Evolutionary conservation across 768 basidiomycete genomes (phyloP).

Genomic region (Gloeophyllum trabeum): DNA sequence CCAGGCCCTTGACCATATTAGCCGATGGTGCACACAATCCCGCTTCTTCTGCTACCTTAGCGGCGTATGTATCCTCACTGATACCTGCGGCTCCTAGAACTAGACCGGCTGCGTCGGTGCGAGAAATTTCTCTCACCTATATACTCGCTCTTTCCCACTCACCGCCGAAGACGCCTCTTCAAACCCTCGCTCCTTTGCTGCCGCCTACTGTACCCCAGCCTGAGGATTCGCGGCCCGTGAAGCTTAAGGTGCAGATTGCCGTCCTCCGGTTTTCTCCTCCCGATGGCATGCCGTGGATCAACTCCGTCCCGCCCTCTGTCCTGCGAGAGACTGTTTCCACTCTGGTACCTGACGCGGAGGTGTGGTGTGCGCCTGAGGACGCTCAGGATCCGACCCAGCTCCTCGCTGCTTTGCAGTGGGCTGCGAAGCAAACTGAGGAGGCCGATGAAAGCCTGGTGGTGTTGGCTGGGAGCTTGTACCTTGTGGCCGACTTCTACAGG

Average conservation of each 20-base stretch:
- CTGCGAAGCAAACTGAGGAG: constrained; percentile 10
- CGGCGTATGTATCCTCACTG: constrained; percentile 44
- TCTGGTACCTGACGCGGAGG: constrained; percentile 31
- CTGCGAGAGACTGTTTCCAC: constrained; percentile 32
- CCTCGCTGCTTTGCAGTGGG: constrained; percentile 34
- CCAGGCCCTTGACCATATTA: constrained; percentile 39
- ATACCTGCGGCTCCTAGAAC: constrained; percentile 16
- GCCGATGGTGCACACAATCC: constrained; percentile 94
- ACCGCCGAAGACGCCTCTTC: constrained; percentile 67
- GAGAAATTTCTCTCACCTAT: constrained; percentile 49
- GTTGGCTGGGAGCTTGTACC: constrained; percentile 86
- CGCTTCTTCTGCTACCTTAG: constrained; percentile 59
- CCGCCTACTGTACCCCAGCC: constrained; percentile 21
- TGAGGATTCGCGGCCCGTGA: constrained; percentile 15
- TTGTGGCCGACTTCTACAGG: constrained; percentile 89
- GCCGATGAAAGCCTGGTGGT: constrained; percentile 39
- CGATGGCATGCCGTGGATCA: constrained; percentile 94
- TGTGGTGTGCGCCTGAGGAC: constrained; percentile 30
- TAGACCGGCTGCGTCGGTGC: constrained; percentile 8
- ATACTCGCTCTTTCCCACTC: constrained; percentile 80
- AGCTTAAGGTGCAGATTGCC: constrained; percentile 36
- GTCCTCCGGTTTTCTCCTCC: constrained; percentile 60
- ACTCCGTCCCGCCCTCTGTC: constrained; percentile 39
- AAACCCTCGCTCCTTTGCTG: constrained; percentile 64
- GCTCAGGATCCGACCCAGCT: constrained; percentile 17